Evolutionary conservation across 2,329 filamentous ascomycete species (phyloP).

Genomic region (Dothiorella sarmentorum): DNA sequence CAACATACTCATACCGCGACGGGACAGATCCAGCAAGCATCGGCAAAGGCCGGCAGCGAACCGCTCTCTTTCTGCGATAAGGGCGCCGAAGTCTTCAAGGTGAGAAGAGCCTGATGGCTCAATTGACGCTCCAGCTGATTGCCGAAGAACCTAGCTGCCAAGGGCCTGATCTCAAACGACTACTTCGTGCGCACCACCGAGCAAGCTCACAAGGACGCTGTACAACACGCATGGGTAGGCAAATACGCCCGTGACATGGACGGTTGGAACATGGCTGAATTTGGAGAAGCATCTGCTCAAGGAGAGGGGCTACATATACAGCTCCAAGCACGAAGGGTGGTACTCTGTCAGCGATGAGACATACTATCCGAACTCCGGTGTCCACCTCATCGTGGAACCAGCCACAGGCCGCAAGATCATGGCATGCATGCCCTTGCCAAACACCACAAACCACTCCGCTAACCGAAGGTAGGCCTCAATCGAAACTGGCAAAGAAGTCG

Average conservation of each 20-base stretch:
- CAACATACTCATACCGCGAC: conserved; percentile 47
- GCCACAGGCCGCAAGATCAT: conserved; percentile 78
- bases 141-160: conserved; percentile 60
- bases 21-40: conserved; percentile 63
- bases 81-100: conserved; percentile 74
- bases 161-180: conserved; percentile 70
- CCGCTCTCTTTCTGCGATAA: conserved; percentile 86
- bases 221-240: conserved; percentile 79
- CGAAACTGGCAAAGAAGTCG: conserved; percentile 88
- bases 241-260: neutral
- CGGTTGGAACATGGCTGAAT: conserved; percentile 13
- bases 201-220: conserved; percentile 72
- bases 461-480: conserved; percentile 53
- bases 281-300: conserved; percentile 59
- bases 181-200: conserved; percentile 94
- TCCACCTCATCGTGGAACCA: conserved; percentile 72
- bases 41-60: conserved; percentile 64
- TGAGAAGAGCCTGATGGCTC: conserved; percentile 22
- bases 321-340: conserved; percentile 86
- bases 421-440: conserved; percentile 42
- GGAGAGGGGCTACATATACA: conserved; percentile 75
- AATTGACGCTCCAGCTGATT: neutral
- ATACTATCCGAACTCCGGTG: conserved; percentile 77
- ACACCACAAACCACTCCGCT: neutral
- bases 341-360: conserved; percentile 96